Percentiles rank a stretch among this genome's conserved stretches.
These are phyloP conservation scores for Thalassia testudinum DNA, from an alignment of 116 monocot genomes.

Conservation along the genomic window DNA sequence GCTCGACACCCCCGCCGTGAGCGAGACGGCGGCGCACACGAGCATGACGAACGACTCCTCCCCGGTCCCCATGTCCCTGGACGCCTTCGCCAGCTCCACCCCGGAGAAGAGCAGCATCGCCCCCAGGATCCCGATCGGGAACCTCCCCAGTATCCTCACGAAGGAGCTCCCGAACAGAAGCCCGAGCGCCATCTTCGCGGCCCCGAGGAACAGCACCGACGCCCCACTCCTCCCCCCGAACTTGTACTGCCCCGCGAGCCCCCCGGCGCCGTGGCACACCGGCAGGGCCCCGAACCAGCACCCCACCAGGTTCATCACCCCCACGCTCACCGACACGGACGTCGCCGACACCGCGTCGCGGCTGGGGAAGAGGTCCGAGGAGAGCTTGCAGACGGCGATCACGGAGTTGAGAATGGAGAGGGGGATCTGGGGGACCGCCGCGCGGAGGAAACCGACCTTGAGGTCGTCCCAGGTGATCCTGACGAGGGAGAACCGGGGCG, in stretches of 20 bases:
- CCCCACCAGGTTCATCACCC: conserved; percentile 73
- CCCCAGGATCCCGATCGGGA: conserved; percentile 75
- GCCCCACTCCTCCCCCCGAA: conserved; percentile 84
- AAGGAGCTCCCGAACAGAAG: conserved; percentile 65
- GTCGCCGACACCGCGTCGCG: conserved; percentile 25
- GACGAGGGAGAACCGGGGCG: conserved; percentile 27
- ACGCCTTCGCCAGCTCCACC: conserved; percentile 76
- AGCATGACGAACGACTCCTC: conserved; percentile 81
- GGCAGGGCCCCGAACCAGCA: conserved; percentile 99
- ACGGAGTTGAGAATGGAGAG: conserved; percentile 89
- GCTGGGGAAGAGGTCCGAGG: conserved; percentile 70
- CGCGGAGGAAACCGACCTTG: conserved; percentile 66
- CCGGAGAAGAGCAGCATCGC: conserved; percentile 86
- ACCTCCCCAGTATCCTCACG: conserved; percentile 40
- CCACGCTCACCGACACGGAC: conserved; percentile 65
- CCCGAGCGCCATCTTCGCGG: conserved; percentile 50
- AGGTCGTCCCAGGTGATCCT: conserved; percentile 44
- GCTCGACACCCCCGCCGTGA: conserved; percentile 58
- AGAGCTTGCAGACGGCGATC: conserved; percentile 85
- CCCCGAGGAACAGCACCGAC: conserved; percentile 49
- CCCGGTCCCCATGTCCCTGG: conserved; percentile 71
- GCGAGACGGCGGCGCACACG: conserved; percentile 69
- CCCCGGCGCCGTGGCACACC: conserved; percentile 86
- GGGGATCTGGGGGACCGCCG: conserved; percentile 70
- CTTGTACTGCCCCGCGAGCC: conserved; percentile 87